Evolutionary conservation across 306 rosid genomes (phyloP), one percentile per base, ranked within the genome.

Genomic region (Malus fusca): DNA sequence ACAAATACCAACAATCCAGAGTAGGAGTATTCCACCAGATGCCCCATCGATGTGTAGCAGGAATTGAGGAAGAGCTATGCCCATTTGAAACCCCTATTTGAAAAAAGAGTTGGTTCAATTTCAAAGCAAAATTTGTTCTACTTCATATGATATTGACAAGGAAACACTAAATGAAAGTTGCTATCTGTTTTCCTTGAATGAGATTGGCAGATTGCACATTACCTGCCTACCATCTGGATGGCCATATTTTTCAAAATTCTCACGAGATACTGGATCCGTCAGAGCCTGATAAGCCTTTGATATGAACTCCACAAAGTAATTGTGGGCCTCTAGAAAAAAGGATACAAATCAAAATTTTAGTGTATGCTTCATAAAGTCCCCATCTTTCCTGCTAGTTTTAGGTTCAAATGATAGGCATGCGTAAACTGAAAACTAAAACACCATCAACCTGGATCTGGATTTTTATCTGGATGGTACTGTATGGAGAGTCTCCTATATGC

Each of bases 191-290:
- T 61, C 18, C 66, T 73, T 66, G 11, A 70, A 37, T 17, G 18
- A 37, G 33, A 73, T 25, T 72, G 30, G 74, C 63, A 7, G 42
- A 6, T 37, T 37, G 42, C 42, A 37, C 9, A 72, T 68, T 90
- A 90, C 99, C 97, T 96, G 97, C 62, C 96, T 88, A 19, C 99
- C 98, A 85, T 90, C 97, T 69, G 98, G 99, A 85, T 96, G 98
- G 80, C 99, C 99, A 83, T 90, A 96, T 79, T 92, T 96, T 80
- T 96, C 98, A 82, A 88, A 96, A 77, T 92, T 96, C 77, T 96
- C 97, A 60, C 97, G 97, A 51, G 97, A 88, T 81, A 75, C 72
- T 55, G 93, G 92, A 89, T 92, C 97, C 51, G 97, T 92, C 80
- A 92, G 86, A 84, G 98, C 93, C 85, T 92, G 98, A 84, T 96